Conservation (phyloP, 441 rosid genomes). For the Pelargonium exstipulatum region DNA sequence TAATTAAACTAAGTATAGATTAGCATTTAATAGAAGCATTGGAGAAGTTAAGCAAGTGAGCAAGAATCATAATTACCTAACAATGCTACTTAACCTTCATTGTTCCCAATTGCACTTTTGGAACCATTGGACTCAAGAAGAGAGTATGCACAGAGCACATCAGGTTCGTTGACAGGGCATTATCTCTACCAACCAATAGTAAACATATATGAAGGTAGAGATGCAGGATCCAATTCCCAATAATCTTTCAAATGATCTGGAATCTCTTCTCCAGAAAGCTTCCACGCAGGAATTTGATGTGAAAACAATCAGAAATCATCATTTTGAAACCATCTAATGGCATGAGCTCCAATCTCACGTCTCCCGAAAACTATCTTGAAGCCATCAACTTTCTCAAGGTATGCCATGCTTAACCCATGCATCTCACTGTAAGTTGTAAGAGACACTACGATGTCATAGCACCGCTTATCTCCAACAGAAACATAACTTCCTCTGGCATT, state of each 20-base stretch:
- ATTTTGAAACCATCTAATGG: conserved; percentile 56
- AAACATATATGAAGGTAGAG: conserved; percentile 52
- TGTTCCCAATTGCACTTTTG: background rate
- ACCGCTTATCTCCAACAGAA: conserved; percentile 27
- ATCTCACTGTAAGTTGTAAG: conserved; percentile 62
- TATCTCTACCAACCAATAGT: conserved; percentile 18
- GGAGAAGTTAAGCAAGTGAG: background rate
- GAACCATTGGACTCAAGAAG: background rate
- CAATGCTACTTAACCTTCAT: background rate
- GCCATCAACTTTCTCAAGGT: conserved; percentile 72
- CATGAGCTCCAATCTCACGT: conserved; percentile 58
- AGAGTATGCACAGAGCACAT: background rate
- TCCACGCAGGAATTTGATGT: conserved; percentile 83
- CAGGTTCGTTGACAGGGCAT: conserved; percentile 3
- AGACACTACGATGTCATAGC: conserved; percentile 49
- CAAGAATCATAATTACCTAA: background rate
- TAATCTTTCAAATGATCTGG: conserved; percentile 45
- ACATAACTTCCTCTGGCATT: conserved; percentile 34
- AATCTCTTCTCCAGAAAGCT: conserved; percentile 44
- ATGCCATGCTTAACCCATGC: conserved; percentile 77
- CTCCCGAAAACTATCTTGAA: conserved; percentile 59
- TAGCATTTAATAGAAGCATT: no score
- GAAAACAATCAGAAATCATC: conserved; percentile 51
- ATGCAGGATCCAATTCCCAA: conserved; percentile 85
- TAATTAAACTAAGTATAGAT: no score